Evolutionary conservation across 768 basidiomycete genomes (phyloP).

Genomic region (Mycena galopus): DNA sequence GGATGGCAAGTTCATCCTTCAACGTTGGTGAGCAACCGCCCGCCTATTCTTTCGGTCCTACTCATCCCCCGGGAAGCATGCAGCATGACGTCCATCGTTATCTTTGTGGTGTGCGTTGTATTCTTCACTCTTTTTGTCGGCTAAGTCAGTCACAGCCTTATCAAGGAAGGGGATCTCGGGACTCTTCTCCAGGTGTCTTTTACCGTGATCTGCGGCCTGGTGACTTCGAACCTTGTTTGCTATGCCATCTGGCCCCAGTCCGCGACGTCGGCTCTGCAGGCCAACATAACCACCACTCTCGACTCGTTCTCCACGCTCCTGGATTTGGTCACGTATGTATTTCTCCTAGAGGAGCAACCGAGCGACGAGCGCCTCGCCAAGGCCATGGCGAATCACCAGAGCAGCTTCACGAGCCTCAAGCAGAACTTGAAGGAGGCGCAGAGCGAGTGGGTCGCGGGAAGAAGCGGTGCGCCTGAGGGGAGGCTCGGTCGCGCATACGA

Average conservation of each 20-base stretch:
- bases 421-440: slow-evolving; percentile 89
- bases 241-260: slow-evolving; percentile 89
- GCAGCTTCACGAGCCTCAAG: slow-evolving; percentile 91
- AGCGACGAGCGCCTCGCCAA: slow-evolving; percentile 76
- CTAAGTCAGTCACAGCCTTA: slow-evolving; percentile 61
- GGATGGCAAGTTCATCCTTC: slow-evolving; percentile 86
- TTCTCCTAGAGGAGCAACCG: slow-evolving; percentile 81
- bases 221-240: slow-evolving; percentile 90
- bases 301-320: slow-evolving; percentile 92
- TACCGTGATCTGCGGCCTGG: slow-evolving; percentile 82
- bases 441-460: slow-evolving; percentile 76
- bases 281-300: slow-evolving; percentile 86
- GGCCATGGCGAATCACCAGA: slow-evolving; percentile 88
- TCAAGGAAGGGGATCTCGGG: slow-evolving; percentile 87
- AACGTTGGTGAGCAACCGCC: slow-evolving; percentile 72
- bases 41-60: background rate
- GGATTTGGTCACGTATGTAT: slow-evolving; percentile 83
- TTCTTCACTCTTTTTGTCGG: background rate
- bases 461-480: slow-evolving; percentile 41
- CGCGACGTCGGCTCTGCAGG: slow-evolving; percentile 86
- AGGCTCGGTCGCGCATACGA: slow-evolving; percentile 71
- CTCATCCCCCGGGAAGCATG: slow-evolving; percentile 62
- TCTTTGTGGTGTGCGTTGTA: slow-evolving; percentile 83
- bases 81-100: slow-evolving; percentile 87
- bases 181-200: slow-evolving; percentile 81